Percentiles rank a stretch among this genome's conserved stretches.
Evolutionary conservation across 2,329 filamentous ascomycete genomes (phyloP).

Genomic region (Lecanicillium sp.): DNA sequence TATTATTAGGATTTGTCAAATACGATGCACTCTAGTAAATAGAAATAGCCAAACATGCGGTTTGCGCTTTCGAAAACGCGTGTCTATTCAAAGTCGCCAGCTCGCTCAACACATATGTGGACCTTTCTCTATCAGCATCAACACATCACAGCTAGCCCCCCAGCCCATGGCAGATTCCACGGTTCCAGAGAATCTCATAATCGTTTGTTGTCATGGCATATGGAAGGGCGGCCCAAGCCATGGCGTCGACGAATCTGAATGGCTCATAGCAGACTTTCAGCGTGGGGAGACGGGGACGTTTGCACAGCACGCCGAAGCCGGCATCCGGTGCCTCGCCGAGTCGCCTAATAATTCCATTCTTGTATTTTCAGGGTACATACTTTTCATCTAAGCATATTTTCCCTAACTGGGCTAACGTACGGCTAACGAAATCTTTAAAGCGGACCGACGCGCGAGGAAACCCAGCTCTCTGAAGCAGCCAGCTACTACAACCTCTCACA

Average conservation of each 20-base stretch:
- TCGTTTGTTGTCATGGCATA: slow-evolving; percentile 81
- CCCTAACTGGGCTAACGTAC: too few relatives aligned
- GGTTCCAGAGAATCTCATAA: slow-evolving; percentile 49
- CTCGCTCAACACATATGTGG: too few relatives aligned
- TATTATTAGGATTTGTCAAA: too few relatives aligned
- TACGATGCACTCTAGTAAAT: too few relatives aligned
- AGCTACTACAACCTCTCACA: slow-evolving; percentile 51
- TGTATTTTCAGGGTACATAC: slow-evolving; percentile 61
- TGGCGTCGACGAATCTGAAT: slow-evolving; percentile 50
- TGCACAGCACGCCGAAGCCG: slow-evolving; percentile 62
- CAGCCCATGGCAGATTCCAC: background rate
- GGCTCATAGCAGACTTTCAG: slow-evolving; percentile 73
- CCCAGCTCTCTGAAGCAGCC: slow-evolving; percentile 48
- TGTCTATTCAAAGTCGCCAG: too few relatives aligned
- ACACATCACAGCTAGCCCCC: background rate
- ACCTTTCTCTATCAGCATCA: too few relatives aligned
- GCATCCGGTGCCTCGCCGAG: slow-evolving; percentile 42
- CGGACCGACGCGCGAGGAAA: slow-evolving; percentile 53
- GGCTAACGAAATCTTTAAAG: too few relatives aligned
- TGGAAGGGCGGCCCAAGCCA: slow-evolving; percentile 52
- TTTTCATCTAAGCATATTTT: background rate
- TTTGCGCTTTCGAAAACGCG: too few relatives aligned
- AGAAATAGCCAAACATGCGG: too few relatives aligned
- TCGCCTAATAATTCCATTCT: slow-evolving; percentile 41
- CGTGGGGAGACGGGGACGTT: slow-evolving; percentile 71